A percentile compares a stretch with the other conserved stretches of the same genome.
phyloP scores from a whole-genome alignment of 306 rosid genomes.

The Vigna radiata region DNA sequence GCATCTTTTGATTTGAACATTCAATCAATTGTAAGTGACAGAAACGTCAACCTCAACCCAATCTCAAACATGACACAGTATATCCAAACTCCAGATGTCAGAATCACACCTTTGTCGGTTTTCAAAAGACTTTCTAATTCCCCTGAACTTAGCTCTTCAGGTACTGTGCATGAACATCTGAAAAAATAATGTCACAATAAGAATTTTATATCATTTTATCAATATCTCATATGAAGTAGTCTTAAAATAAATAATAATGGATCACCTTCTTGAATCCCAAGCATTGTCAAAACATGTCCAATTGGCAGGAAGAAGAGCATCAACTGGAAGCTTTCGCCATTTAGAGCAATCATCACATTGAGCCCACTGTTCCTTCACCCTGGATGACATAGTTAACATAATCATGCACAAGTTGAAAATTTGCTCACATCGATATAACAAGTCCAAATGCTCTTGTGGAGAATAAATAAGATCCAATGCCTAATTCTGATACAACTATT shows the following conservation, averaged over 20 bases:
- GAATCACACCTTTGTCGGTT: slow-evolving; percentile 69
- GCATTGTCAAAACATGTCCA: slow-evolving; percentile 87
- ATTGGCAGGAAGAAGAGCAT: slow-evolving; percentile 92
- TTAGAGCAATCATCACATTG: slow-evolving; percentile 94
- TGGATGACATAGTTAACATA: slow-evolving; percentile 41
- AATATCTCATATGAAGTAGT: slow-evolving; percentile 31
- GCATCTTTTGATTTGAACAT: slow-evolving; percentile 4
- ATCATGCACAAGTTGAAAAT: slow-evolving; percentile 7
- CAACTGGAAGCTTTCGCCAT: slow-evolving; percentile 90
- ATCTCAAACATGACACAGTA: slow-evolving; percentile 22
- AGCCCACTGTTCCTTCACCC: slow-evolving; percentile 92
- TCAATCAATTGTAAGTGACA: slow-evolving; percentile 20
- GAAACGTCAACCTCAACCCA: slow-evolving; percentile 29
- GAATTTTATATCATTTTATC: slow-evolving; percentile 34
- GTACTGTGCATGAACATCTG: slow-evolving; percentile 75
- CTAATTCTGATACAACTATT: slow-evolving; percentile 22
- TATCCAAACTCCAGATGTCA: slow-evolving; percentile 14
- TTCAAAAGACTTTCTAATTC: slow-evolving; percentile 76
- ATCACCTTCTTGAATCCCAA: slow-evolving; percentile 87
- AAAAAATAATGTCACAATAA: slow-evolving; percentile 35
- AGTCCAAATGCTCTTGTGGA: slow-evolving; percentile 9
- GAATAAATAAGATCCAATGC: slow-evolving; percentile 28
- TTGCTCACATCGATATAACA: slow-evolving; percentile 9
- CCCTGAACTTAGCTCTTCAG: slow-evolving; percentile 71
- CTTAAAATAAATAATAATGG: slow-evolving; percentile 20